phyloP scores from a whole-genome alignment of 805 yeast genomes.

The Zygoascus biomembranicola region DNA sequence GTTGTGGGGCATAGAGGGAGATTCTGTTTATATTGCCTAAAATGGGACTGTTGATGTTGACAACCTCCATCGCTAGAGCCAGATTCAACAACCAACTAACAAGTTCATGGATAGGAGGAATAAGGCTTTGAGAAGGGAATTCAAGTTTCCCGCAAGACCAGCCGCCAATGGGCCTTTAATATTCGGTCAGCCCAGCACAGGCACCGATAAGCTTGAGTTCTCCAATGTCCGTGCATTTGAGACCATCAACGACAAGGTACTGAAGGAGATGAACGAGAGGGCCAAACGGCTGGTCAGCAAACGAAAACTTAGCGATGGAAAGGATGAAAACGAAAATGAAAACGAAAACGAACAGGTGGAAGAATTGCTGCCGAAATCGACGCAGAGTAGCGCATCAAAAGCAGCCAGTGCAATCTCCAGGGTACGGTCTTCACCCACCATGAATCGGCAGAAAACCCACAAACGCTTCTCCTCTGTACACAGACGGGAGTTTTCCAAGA shows the following conservation, averaged over 20 bases:
- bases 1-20: no score
- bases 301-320: neutral
- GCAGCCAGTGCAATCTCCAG: neutral
- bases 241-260: slow-evolving; percentile 27
- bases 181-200: neutral
- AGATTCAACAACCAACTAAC: neutral
- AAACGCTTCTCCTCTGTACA: slow-evolving; percentile 21
- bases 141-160: no score
- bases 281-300: slow-evolving; percentile 13
- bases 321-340: neutral
- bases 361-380: slow-evolving; percentile 4
- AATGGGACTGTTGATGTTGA: neutral
- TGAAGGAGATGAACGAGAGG: slow-evolving; percentile 28
- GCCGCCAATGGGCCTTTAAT: neutral
- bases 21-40: neutral
- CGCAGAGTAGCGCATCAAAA: neutral
- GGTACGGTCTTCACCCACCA: slow-evolving; percentile 6
- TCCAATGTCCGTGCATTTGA: slow-evolving; percentile 20
- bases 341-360: neutral
- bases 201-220: neutral
- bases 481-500: slow-evolving; percentile 19
- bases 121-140: no score
- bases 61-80: neutral
- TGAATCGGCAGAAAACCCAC: slow-evolving; percentile 9
- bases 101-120: neutral